Percentiles rank a stretch among this genome's conserved stretches.
These are phyloP conservation scores for Mortierella sp. DNA, from an alignment of 371 early-diverging fungal species.

Conservation along the genomic window DNA sequence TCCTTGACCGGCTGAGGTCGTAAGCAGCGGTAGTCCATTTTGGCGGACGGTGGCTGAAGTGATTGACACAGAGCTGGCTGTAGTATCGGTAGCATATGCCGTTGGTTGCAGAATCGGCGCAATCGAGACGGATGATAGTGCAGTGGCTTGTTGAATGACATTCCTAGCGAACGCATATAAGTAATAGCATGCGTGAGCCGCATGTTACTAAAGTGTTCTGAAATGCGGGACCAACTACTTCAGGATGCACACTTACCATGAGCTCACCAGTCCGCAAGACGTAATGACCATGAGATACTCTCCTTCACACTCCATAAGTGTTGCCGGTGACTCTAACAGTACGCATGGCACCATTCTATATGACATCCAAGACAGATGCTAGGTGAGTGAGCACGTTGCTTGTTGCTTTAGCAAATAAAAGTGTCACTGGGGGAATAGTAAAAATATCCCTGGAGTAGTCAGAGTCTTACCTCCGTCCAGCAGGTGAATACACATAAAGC, in stretches of 20 bases:
- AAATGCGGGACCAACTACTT: neutral
- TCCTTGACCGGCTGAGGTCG: constrained; percentile 78
- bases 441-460: neutral
- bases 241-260: constrained; percentile 62
- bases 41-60: constrained; percentile 67
- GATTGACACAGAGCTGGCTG: constrained; percentile 63
- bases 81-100: constrained; percentile 49
- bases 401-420: neutral
- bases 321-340: constrained; percentile 72
- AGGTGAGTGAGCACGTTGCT: neutral
- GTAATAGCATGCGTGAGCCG: too few relatives aligned
- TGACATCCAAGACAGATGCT: neutral
- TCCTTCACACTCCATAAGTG: constrained; percentile 66
- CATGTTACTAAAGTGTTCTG: too few relatives aligned
- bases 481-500: constrained; percentile 72
- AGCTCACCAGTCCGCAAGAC: constrained; percentile 68
- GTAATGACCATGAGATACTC: constrained; percentile 76
- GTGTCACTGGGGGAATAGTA: too few relatives aligned
- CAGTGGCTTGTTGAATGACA: constrained; percentile 59
- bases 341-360: constrained; percentile 75
- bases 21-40: constrained; percentile 79
- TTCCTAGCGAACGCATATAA: too few relatives aligned
- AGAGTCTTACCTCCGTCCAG: constrained; percentile 71
- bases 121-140: constrained; percentile 66
- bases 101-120: constrained; percentile 68